A percentile compares a stretch with the other conserved stretches of the same genome.
These are phyloP conservation scores for Boletus vinaceobasis DNA, from an alignment of 768 basidiomycete species.

Conservation along the genomic window DNA sequence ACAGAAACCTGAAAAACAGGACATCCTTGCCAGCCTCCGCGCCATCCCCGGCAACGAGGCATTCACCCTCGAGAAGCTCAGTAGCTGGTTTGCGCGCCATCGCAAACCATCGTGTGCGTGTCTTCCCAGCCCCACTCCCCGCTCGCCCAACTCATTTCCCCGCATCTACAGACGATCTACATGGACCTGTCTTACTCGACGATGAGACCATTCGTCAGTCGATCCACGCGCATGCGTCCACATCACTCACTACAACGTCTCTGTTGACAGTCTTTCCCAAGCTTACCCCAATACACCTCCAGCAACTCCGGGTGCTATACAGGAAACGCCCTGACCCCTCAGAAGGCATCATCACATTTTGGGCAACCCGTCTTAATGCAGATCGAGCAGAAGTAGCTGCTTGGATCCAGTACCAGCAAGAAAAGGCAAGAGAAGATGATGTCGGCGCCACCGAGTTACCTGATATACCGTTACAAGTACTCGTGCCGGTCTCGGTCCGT, in stretches of 20 bases:
- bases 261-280: conserved; percentile 24
- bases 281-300: conserved; percentile 21
- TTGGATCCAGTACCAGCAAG: conserved; percentile 31
- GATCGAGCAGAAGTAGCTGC: conserved; percentile 17
- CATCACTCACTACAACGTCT: not conserved
- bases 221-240: not conserved
- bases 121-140: no score
- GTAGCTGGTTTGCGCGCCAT: conserved; percentile 23
- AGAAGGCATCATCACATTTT: conserved; percentile 24
- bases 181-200: conserved; percentile 2
- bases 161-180: not conserved
- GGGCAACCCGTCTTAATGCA: conserved; percentile 23
- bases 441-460: conserved; percentile 7
- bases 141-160: not conserved
- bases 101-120: conserved; percentile 4
- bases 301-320: conserved; percentile 19
- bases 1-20: conserved; percentile 4
- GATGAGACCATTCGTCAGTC: conserved; percentile 29
- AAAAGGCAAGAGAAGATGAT: conserved; percentile 14
- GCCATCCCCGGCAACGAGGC: conserved; percentile 23
- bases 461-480: conserved; percentile 1
- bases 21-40: conserved; percentile 11
- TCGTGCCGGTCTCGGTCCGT: not conserved
- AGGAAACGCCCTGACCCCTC: conserved; percentile 13
- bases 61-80: conserved; percentile 16